These are phyloP conservation scores for Brassica hybrid DNA, from an alignment of 441 rosid species.

Conservation along the genomic window DNA sequence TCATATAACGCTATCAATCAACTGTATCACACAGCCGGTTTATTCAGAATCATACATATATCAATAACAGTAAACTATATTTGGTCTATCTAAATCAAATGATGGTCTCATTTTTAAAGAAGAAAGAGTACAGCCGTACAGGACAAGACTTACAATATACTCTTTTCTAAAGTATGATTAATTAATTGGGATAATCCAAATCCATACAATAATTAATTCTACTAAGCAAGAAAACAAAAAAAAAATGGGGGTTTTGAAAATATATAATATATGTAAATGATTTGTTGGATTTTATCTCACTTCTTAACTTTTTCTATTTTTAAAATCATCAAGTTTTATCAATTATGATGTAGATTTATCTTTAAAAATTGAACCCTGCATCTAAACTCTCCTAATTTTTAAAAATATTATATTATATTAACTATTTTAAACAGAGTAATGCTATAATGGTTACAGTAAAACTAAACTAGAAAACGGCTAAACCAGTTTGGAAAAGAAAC, in stretches of 20 bases:
- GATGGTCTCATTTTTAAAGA: neutral
- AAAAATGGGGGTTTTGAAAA: neutral
- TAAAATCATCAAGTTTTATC: neutral
- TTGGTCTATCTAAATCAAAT: neutral
- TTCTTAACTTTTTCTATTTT: neutral
- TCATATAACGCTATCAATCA: slow-evolving; percentile 27
- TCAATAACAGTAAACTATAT: neutral
- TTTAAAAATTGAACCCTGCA: neutral
- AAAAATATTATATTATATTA: neutral
- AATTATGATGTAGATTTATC: neutral
- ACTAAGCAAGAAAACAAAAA: slow-evolving; percentile 11
- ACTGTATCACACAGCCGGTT: slow-evolving; percentile 16
- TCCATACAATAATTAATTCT: slow-evolving; percentile 24
- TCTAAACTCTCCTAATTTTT: neutral
- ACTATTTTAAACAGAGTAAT: neutral
- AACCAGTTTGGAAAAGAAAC: neutral
- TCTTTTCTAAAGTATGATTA: slow-evolving; percentile 24
- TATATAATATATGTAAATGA: slow-evolving; percentile 15
- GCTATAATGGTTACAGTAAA: neutral
- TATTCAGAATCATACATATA: slow-evolving; percentile 14
- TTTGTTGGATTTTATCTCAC: neutral
- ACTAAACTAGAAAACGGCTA: neutral
- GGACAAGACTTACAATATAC: slow-evolving; percentile 3
- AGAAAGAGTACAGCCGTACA: slow-evolving; percentile 9
- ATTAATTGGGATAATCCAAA: slow-evolving; percentile 10